These are phyloP conservation scores for Prunus persica DNA, from an alignment of 306 rosid genomes.

Conservation along the genomic window DNA sequence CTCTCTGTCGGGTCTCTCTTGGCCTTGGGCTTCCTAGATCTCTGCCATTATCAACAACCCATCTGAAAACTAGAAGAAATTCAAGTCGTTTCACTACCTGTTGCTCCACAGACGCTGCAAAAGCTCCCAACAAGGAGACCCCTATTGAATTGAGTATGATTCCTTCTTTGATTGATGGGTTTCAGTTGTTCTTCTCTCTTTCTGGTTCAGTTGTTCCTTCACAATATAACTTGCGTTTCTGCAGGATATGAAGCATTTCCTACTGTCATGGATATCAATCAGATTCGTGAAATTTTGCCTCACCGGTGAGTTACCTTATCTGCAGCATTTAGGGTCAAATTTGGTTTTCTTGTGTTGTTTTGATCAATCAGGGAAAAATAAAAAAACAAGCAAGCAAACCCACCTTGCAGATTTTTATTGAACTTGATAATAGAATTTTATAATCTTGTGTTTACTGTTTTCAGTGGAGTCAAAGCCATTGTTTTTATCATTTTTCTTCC, in stretches of 20 bases:
- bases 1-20: slow-evolving; percentile 15
- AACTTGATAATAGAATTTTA: too few relatives aligned
- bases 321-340: neutral
- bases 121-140: slow-evolving; percentile 33
- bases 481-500: too few relatives aligned
- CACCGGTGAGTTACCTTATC: slow-evolving; percentile 52
- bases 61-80: slow-evolving; percentile 14
- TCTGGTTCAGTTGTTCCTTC: too few relatives aligned
- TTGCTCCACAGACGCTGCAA: slow-evolving; percentile 38
- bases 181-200: neutral
- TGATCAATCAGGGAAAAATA: neutral
- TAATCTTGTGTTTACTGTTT: too few relatives aligned
- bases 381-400: neutral
- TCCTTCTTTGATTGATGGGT: neutral
- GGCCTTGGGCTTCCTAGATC: slow-evolving; percentile 32
- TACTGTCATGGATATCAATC: slow-evolving; percentile 72
- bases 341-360: neutral
- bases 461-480: too few relatives aligned
- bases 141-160: slow-evolving; percentile 60
- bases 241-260: slow-evolving; percentile 88
- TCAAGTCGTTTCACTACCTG: slow-evolving; percentile 25
- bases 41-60: slow-evolving; percentile 14
- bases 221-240: neutral
- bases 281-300: slow-evolving; percentile 77
- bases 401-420: neutral